Evolutionary conservation across 352 stramenopile species (phyloP).

Genomic region (Pythium vanterpoolii): DNA sequence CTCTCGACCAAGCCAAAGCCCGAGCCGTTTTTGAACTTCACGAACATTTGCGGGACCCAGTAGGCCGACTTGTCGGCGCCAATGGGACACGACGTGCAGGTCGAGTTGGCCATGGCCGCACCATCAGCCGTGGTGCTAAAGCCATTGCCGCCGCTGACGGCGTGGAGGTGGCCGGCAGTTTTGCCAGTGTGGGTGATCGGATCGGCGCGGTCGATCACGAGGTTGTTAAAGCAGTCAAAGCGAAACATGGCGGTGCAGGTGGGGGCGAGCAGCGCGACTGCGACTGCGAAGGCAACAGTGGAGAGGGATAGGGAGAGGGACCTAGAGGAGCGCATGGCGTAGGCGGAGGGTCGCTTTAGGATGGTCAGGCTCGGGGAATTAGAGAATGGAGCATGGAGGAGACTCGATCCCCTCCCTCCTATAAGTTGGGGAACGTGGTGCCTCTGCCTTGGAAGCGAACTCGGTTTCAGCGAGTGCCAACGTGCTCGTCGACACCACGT

Average conservation of each 20-base stretch:
- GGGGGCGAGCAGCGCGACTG: neutral
- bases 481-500: neutral
- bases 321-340: neutral
- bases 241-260: constrained; percentile 16
- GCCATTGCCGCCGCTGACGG: constrained; percentile 44
- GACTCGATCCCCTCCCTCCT: too few species aligned
- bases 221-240: constrained; percentile 50
- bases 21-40: constrained; percentile 55
- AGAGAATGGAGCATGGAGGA: neutral
- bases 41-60: constrained; percentile 48
- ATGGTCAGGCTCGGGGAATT: neutral
- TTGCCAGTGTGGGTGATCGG: constrained; percentile 34
- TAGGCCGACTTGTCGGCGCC: constrained; percentile 44
- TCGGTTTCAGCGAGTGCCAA: neutral
- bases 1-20: constrained; percentile 48
- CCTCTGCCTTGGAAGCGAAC: neutral
- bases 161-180: constrained; percentile 35
- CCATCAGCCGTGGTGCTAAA: constrained; percentile 44
- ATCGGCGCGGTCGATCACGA: constrained; percentile 46
- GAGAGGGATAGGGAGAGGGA: too few species aligned
- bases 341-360: neutral
- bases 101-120: constrained; percentile 35
- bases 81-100: constrained; percentile 50
- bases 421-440: too few species aligned
- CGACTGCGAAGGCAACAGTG: neutral